Evolutionary conservation across 768 basidiomycete genomes (phyloP).

Genomic region (Clitopilus hobsonii): DNA sequence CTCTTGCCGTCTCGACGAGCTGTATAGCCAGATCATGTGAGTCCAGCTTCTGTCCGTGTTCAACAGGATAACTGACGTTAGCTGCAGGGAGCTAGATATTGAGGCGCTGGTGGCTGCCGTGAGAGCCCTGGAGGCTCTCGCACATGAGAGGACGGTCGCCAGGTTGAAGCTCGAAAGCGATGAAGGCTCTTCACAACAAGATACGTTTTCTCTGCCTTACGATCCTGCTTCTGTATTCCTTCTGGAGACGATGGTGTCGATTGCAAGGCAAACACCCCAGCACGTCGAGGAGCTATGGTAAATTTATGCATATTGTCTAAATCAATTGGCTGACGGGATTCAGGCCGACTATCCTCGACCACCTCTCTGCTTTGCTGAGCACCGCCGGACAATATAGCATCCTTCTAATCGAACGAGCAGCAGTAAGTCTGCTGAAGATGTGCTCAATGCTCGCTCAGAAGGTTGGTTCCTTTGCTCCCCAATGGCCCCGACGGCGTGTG

Average conservation of each 20-base stretch:
- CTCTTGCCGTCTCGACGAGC: conserved; percentile 89
- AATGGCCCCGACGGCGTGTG: not conserved
- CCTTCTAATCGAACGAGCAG: conserved; percentile 89
- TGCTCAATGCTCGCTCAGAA: conserved; percentile 77
- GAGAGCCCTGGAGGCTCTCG: conserved; percentile 83
- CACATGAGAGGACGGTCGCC: conserved; percentile 85
- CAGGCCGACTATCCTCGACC: conserved; percentile 95
- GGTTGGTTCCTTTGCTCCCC: conserved; percentile 34
- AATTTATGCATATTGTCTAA: conserved; percentile 17
- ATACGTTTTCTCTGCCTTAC: conserved; percentile 70
- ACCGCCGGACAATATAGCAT: conserved; percentile 80
- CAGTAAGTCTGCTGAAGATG: conserved; percentile 83
- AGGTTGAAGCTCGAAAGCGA: conserved; percentile 67
- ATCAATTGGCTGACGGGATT: not conserved
- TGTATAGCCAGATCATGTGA: conserved; percentile 91
- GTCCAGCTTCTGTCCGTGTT: conserved; percentile 20
- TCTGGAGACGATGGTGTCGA: conserved; percentile 91
- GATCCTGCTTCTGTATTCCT: conserved; percentile 95
- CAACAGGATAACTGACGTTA: not conserved
- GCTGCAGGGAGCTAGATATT: conserved; percentile 63
- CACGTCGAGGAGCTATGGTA: conserved; percentile 89
- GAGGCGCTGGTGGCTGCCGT: conserved; percentile 82
- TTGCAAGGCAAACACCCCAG: conserved; percentile 70
- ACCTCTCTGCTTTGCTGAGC: conserved; percentile 76
- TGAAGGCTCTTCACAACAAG: conserved; percentile 40